Percentiles rank a stretch among this genome's conserved stretches.
phyloP scores from a whole-genome alignment of 176 grass and related monocot genomes.

The Oryza coarctata region DNA sequence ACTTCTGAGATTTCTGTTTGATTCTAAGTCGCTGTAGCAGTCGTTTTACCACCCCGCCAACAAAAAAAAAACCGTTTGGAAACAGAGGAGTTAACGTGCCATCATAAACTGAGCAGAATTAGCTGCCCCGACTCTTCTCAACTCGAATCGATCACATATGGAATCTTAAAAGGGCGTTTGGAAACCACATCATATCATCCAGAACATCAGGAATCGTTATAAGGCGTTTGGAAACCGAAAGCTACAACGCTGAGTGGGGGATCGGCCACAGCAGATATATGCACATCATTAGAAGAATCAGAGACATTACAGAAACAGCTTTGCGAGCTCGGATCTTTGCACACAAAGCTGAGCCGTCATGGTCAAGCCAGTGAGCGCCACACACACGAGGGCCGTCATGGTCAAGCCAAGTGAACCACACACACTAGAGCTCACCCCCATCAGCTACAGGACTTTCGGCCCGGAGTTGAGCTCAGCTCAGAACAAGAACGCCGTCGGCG shows the following conservation, averaged over 20 bases:
- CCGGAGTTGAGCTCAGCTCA: conserved; percentile 32
- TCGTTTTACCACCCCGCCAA: no score
- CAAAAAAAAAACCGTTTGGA: not conserved
- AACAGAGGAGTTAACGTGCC: not conserved
- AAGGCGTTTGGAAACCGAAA: not conserved
- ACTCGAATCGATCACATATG: not conserved
- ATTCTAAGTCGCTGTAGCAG: not conserved
- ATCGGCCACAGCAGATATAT: conserved; percentile 1
- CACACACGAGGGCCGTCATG: not conserved
- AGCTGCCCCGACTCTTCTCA: not conserved
- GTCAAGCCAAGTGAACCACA: not conserved
- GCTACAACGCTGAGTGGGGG: not conserved
- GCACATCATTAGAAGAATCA: conserved; percentile 10
- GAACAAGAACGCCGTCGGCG: conserved; percentile 75
- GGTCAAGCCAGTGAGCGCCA: not conserved
- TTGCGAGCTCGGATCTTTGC: conserved; percentile 5
- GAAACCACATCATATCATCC: not conserved
- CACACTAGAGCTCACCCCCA: not conserved
- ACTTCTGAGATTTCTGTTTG: not conserved
- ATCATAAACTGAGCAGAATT: not conserved
- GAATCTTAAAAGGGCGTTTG: no score
- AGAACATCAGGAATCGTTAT: not conserved
- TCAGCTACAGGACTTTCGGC: not conserved
- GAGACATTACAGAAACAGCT: conserved; percentile 19
- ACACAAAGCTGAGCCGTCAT: not conserved